Evolutionary conservation across 108 stramenopile genomes (phyloP), one percentile per base, ranked within the genome.

Genomic region (Craspedostauros australis): DNA sequence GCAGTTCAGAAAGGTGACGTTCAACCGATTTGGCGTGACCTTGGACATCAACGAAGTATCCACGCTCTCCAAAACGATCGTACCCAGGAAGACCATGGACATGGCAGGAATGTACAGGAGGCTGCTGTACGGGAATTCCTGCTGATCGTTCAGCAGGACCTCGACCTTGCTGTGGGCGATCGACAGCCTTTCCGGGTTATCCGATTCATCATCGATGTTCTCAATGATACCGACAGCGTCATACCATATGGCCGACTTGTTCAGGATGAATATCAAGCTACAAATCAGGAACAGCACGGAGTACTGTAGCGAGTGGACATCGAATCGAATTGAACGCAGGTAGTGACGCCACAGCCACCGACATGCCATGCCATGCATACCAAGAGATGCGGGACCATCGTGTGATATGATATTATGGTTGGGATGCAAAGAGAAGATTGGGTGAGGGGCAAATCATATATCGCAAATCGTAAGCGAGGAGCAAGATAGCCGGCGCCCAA

Each of bases 31-130:
- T 4, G 83, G 83, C 4, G 73, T 73, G 11, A 64, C 59, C 52
- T 85, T 80, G 20, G 76, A 67, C 83, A 85, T 85, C 1, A 80
- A 57, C 8, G 68, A 70, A 3, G 83, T 85, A 34, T 76, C 77
- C 25, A 85, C 83, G 31, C 77, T 72, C 66, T 81, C 80, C 66
- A 81, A 54, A 6, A 81, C 70, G 21, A 81, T 81, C 8, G 67
- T 62, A 3, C 72, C 64, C 53, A 77, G 63, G 46, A 81, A 81
- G 23, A 77, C 76, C 8, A 62, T 60, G 12, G 68, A 72, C 28
- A 68, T 65, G 46, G 74, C 73, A 32, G 79, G 59, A 5, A 66
- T 30, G 6, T 76, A 77, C 20, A 85, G 39, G 9, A 72, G 71
- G 24, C 39, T 54, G 25, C 80, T 40, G 46, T 85, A 80, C 1